Percentiles rank a stretch among this genome's conserved stretches.
Conservation (phyloP, 352 stramenopile species). For the Pilasporangium apinafurcum region DNA sequence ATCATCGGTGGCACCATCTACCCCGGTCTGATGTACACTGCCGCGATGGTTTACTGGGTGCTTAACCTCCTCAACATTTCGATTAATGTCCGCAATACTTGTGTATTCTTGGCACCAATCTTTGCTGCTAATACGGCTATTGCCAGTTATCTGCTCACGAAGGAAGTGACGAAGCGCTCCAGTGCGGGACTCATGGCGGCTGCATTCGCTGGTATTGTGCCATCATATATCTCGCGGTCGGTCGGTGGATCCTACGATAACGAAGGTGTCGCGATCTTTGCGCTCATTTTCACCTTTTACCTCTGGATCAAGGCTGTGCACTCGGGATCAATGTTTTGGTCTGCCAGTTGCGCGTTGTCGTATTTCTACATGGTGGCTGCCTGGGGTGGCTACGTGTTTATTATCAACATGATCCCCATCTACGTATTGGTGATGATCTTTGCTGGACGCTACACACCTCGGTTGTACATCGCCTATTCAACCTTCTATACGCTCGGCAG, state of each 20-base stretch:
- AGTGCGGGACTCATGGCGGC: conserved; percentile 88
- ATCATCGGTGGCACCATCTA: conserved; percentile 94
- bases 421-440: conserved; percentile 94
- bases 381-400: conserved; percentile 98
- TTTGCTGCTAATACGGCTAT: conserved; percentile 88
- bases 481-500: conserved; percentile 97
- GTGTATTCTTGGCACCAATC: conserved; percentile 87
- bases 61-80: conserved; percentile 90
- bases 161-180: conserved; percentile 84
- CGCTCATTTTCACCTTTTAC: conserved; percentile 97
- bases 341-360: conserved; percentile 72
- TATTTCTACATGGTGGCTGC: conserved; percentile 98
- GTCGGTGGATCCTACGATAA: conserved; percentile 98
- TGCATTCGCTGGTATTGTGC: conserved; percentile 95
- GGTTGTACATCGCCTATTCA: conserved; percentile 96
- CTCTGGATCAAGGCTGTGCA: conserved; percentile 94
- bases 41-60: conserved; percentile 84
- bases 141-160: conserved; percentile 87
- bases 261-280: conserved; percentile 96
- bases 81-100: conserved; percentile 91
- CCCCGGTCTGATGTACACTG: conserved; percentile 89
- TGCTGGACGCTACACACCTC: conserved; percentile 88
- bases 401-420: conserved; percentile 98
- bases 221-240: conserved; percentile 95
- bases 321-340: conserved; percentile 87